These are phyloP conservation scores for Amanita fuliginea DNA, from an alignment of 768 basidiomycete species.

Conservation along the genomic window DNA sequence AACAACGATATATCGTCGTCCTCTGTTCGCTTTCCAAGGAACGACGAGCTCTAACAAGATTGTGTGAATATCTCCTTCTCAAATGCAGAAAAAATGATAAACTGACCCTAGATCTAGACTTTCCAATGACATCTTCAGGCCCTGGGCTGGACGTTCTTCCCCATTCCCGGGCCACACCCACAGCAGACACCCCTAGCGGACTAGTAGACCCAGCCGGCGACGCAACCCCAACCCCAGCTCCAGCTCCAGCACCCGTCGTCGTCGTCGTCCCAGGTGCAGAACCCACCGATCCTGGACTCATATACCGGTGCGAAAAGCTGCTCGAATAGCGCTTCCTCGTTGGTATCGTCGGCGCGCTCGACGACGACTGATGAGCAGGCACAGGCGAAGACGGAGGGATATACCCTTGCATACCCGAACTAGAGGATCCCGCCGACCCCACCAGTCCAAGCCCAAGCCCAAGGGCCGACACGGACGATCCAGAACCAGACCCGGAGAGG, in stretches of 20 bases:
- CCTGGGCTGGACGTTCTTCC: background rate
- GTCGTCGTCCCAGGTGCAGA: conserved; percentile 10
- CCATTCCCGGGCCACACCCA: background rate
- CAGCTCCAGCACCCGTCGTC: conserved; percentile 12
- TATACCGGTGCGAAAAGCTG: conserved; percentile 67
- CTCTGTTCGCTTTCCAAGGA: conserved; percentile 40
- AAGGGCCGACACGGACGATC: background rate
- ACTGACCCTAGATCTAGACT: conserved; percentile 1
- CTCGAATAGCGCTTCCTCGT: conserved; percentile 61
- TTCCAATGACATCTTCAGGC: background rate
- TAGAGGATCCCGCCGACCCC: background rate
- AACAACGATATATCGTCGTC: conserved; percentile 74
- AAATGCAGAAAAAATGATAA: background rate
- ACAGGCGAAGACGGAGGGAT: background rate
- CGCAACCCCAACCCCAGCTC: conserved; percentile 8
- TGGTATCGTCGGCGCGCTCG: conserved; percentile 1
- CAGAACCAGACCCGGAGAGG: background rate
- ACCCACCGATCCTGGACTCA: conserved; percentile 19
- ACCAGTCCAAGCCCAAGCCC: background rate
- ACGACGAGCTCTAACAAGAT: conserved; percentile 17
- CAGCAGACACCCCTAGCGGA: conserved; percentile 9
- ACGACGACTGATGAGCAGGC: no score
- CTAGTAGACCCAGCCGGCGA: background rate
- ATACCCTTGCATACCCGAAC: background rate
- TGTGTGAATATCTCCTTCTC: conserved; percentile 19